Evolutionary conservation across 805 yeast genomes (phyloP), one percentile per base, ranked within the genome.

Genomic region (Wickerhamiella lipophila): DNA sequence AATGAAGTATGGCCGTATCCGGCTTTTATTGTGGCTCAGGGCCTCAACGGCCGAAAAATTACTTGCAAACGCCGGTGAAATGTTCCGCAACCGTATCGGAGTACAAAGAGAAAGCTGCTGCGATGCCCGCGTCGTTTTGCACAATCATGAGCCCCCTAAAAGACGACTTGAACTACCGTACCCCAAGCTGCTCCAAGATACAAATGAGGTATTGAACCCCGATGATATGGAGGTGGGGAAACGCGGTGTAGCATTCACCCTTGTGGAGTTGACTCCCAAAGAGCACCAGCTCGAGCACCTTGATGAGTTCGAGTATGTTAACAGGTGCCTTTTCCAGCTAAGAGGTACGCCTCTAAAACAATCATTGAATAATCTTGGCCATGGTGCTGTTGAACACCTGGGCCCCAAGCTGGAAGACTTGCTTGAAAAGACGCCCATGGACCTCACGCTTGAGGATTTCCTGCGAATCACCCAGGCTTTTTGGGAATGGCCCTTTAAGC

Each of bases 401-500:
- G 53, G 55, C 2, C 62, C 64, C 15, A 56, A 55, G 30, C 56
- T 71, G 1, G 45, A 51, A 12, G 68, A 65, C 0, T 45, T 80
- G 1, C 57, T 76, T 46, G 59, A 72, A 13, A 75, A 69, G 52
- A 59, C 61, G 3, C 73, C 81, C 1, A 62, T 66, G 13, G 71
- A 73, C 3, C 65, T 87, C 42, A 67, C 77, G 0, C 59, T 66
- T 2, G 75, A 73, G 1, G 89, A 86, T n/a, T 68, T 81, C 52
- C 50, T 68, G 5, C 55, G 61, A 5, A 59, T 88, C 5, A 68
- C 78, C 8, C 63, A 73, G 2, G 68, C 65, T 2, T 85, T 81
- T 59, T 71, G 68, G 38, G 58, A 65, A 12, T 89, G 96, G 97
- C 92, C 96, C 0, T 89, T 87, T 69, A 86, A 80, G 62, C 96